A percentile compares a stretch with the other conserved stretches of the same genome.
Evolutionary conservation across 1,284 basidiomycete genomes (phyloP).

Genomic region (Rhodotorula sp.): DNA sequence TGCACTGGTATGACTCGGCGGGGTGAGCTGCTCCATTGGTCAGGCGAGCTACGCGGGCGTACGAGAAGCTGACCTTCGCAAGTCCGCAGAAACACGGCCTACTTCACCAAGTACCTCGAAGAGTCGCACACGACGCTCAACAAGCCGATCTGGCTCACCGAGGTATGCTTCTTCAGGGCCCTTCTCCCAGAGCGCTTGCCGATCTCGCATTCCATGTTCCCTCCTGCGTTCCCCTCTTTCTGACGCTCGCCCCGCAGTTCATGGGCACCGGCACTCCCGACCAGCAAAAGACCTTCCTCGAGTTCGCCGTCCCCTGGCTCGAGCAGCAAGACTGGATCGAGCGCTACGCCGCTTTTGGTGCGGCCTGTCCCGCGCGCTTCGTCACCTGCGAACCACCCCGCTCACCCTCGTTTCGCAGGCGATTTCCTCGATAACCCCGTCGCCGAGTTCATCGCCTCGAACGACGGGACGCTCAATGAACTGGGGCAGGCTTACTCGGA

Average conservation of each 20-base stretch:
- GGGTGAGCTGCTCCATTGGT: neutral
- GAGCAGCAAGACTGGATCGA: slow-evolving; percentile 35
- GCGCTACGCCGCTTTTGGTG: slow-evolving; percentile 28
- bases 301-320: slow-evolving; percentile 20
- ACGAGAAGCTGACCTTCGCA: neutral
- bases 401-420: neutral
- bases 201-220: neutral
- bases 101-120: slow-evolving; percentile 27
- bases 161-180: no score
- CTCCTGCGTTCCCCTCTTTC: no score
- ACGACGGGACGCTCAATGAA: slow-evolving; percentile 9
- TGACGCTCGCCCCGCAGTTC: slow-evolving; percentile 8
- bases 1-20: slow-evolving; percentile 35
- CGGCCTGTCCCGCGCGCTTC: neutral
- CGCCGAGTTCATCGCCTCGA: slow-evolving; percentile 19
- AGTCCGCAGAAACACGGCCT: slow-evolving; percentile 20
- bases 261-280: slow-evolving; percentile 20
- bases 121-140: slow-evolving; percentile 9
- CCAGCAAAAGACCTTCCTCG: slow-evolving; percentile 17
- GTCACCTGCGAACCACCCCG: neutral
- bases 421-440: slow-evolving; percentile 23
- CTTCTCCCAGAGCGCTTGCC: no score
- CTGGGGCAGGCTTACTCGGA: slow-evolving; percentile 17
- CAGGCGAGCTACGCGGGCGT: no score
- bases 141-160: slow-evolving; percentile 33